Conservation (phyloP, 805 yeast genomes). For the Nakazawaea molendinolei region DNA sequence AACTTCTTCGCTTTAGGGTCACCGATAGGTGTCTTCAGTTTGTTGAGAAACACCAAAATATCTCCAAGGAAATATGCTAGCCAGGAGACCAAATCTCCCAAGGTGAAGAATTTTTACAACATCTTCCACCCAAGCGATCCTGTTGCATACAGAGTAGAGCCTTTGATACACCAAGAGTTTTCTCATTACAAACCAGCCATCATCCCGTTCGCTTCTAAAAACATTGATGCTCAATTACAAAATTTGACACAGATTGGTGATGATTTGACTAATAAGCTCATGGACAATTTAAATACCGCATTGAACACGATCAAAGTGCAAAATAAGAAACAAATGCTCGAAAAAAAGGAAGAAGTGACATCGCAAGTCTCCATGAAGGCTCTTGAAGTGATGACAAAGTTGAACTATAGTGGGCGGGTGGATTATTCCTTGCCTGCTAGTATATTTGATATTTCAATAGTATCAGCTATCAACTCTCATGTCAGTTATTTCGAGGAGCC, state of each 20-base stretch:
- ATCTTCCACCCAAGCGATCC: slow-evolving; percentile 91
- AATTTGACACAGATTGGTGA: slow-evolving; percentile 33
- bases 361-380: slow-evolving; percentile 17
- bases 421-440: slow-evolving; percentile 80
- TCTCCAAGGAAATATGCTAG: slow-evolving; percentile 27
- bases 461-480: slow-evolving; percentile 84
- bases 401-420: slow-evolving; percentile 71
- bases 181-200: slow-evolving; percentile 45
- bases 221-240: slow-evolving; percentile 41
- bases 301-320: slow-evolving; percentile 3
- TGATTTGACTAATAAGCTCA: slow-evolving; percentile 28
- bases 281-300: slow-evolving; percentile 14
- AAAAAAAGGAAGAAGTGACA: slow-evolving; percentile 20
- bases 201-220: slow-evolving; percentile 48
- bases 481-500: slow-evolving; percentile 82
- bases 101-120: slow-evolving; percentile 65
- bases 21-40: slow-evolving; percentile 81
- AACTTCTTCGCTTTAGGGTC: slow-evolving; percentile 81
- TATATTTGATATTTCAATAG: slow-evolving; percentile 68
- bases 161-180: slow-evolving; percentile 52
- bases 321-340: slow-evolving; percentile 2
- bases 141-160: slow-evolving; percentile 84
- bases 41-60: slow-evolving; percentile 61
- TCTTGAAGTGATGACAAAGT: slow-evolving; percentile 29
- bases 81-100: slow-evolving; percentile 35